Base-by-base conservation (phyloP, 2,329 filamentous ascomycete genomes). In the Calonectria ilicicola region DNA sequence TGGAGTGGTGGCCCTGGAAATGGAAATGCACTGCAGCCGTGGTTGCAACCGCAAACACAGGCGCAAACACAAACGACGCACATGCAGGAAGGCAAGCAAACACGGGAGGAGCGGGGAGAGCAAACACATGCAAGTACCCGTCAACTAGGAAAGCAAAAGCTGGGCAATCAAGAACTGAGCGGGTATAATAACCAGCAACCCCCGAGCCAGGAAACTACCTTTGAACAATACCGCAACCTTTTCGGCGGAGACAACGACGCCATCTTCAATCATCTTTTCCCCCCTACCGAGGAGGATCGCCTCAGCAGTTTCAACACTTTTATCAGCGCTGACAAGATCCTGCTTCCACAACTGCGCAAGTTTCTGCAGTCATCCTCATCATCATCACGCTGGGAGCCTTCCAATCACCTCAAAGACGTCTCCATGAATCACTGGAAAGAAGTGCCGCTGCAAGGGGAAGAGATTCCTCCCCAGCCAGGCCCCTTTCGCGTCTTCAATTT, bases 361-460 rank as follows among this genome's bases (percentile, higher is more conserved):
- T 62, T 58, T 3, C 21, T 35, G 29, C 69, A 44, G 15, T 14
- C 51, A 27, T 71, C 35, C 2, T 14, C 60, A 15, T 71, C 35
- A 2, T 14, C 60, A 15, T 75, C 70, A 15, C 77, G 77, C 29
- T 79, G 77, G 77, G 75, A 73, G 42, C 44, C 23, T 15, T 67
- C 70, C 26, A 78, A 78, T 56, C 70, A 69, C 19, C 70, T 79
- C 21, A 67, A 79, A 29, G 47, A 42, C 29, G 27, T 79, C 21
- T 66, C 76, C 29, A 78, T 79, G 76, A 49, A 65, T 14, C 73
- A 78, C 40, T 79, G 77, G 77, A 66, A 68, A 47, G 23, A 38
- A 19, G 23, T 26, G 14, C 26, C 42, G 15, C 66, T 49, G 12
- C 65, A 29, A 3, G 66, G 32, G n/a, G n/a, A 44, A n/a, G 58